Conservation (phyloP, 2,329 filamentous ascomycete genomes). For the Erysiphe pulchra region DNA sequence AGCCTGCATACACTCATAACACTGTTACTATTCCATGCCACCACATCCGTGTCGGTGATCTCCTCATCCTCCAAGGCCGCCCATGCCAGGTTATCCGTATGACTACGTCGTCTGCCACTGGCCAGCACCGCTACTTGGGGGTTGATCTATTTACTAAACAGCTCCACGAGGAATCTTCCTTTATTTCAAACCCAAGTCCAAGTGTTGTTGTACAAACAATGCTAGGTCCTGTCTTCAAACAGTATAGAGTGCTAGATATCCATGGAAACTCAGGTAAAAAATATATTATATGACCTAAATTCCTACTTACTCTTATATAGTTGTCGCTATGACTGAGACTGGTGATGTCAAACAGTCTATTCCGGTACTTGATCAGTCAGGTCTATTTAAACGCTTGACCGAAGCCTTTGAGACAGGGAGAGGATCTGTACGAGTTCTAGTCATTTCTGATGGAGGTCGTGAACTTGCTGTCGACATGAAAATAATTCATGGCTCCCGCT, state of each 20-base stretch:
- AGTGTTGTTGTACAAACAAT: conserved; percentile 98
- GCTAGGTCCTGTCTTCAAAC: conserved; percentile 98
- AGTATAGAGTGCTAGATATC: conserved; percentile 98
- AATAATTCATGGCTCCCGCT: conserved; percentile 62
- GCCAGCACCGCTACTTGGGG: conserved; percentile 98
- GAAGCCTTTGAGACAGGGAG: conserved; percentile 75
- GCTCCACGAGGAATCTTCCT: conserved; percentile 94
- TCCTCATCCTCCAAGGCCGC: conserved; percentile 95
- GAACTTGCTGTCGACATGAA: conserved; percentile 98
- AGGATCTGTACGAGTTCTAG: conserved; percentile 80
- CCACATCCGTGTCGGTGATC: conserved; percentile 97
- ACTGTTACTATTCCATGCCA: conserved; percentile 97
- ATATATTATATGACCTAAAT: background rate
- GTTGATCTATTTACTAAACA: conserved; percentile 99
- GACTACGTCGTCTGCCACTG: conserved; percentile 90
- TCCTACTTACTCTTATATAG: conserved; percentile 8
- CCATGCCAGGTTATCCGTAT: conserved; percentile 99
- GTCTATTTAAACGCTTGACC: conserved; percentile 56
- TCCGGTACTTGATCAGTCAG: conserved; percentile 83
- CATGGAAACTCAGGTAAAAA: conserved; percentile 20
- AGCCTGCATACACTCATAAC: conserved; percentile 26
- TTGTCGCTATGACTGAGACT: conserved; percentile 97
- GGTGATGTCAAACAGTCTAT: conserved; percentile 91
- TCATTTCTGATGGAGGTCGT: conserved; percentile 76
- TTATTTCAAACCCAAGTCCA: conserved; percentile 88